These are phyloP conservation scores for Penicillium brevicompactum DNA, from an alignment of 2,329 filamentous ascomycete species.

Conservation along the genomic window DNA sequence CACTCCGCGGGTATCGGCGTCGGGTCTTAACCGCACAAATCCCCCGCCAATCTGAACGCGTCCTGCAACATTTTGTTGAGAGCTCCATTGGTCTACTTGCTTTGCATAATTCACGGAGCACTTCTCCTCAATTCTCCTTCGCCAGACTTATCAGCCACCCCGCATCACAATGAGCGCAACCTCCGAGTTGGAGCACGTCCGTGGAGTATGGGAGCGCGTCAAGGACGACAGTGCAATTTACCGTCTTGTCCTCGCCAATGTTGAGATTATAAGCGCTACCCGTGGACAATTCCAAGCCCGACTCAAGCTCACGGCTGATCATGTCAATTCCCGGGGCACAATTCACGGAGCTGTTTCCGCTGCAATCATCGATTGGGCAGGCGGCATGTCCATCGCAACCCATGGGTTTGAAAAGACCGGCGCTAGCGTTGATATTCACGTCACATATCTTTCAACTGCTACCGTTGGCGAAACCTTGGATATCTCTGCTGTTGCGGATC, in stretches of 20 bases:
- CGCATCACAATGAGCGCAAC: neutral
- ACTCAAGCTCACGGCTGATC: slow-evolving; percentile 9
- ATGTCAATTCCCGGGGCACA: slow-evolving; percentile 10
- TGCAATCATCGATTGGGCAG: slow-evolving; percentile 10
- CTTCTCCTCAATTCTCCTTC: neutral
- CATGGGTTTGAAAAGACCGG: slow-evolving; percentile 10
- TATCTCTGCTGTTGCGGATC: slow-evolving; percentile 5
- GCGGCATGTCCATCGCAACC: slow-evolving; percentile 11
- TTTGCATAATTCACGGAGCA: neutral
- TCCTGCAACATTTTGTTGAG: neutral
- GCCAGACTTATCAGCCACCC: neutral
- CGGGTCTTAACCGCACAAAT: neutral
- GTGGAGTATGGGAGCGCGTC: slow-evolving; percentile 10
- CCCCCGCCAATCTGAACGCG: neutral
- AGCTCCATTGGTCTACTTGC: neutral
- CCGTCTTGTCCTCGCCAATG: slow-evolving; percentile 6
- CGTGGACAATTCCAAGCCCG: slow-evolving; percentile 8
- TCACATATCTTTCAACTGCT: slow-evolving; percentile 11
- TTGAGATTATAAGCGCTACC: slow-evolving; percentile 5
- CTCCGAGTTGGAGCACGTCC: slow-evolving; percentile 7
- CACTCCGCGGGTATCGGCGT: neutral
- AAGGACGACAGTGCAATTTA: slow-evolving; percentile 11
- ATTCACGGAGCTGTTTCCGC: slow-evolving; percentile 11
- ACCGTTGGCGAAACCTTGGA: slow-evolving; percentile 2
- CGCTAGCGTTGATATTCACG: slow-evolving; percentile 8